A percentile compares a stretch with the other conserved stretches of the same genome.
These are phyloP conservation scores for Tirmania nivea DNA, from an alignment of 495 filamentous ascomycete genomes.

Conservation along the genomic window DNA sequence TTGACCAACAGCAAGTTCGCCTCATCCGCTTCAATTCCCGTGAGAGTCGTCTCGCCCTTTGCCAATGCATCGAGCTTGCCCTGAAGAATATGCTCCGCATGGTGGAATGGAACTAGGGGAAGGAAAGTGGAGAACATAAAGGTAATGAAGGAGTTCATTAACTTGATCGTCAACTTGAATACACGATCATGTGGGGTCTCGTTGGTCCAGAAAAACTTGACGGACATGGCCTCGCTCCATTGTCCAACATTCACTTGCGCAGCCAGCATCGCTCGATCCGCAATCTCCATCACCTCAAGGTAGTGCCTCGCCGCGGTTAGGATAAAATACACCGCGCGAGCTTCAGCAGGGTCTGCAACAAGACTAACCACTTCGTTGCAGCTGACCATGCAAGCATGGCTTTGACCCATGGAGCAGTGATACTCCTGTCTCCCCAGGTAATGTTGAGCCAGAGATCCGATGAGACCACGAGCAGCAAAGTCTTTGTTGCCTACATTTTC, in stretches of 20 bases:
- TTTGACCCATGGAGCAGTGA: neutral
- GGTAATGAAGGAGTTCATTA: neutral
- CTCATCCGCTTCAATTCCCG: neutral
- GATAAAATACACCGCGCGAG: constrained; percentile 9
- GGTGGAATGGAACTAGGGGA: neutral
- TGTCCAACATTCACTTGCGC: neutral
- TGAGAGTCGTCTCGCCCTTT: neutral
- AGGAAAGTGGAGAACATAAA: neutral
- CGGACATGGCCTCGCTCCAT: neutral
- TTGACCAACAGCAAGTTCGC: neutral
- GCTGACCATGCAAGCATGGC: neutral
- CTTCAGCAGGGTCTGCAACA: constrained; percentile 5
- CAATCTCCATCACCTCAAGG: constrained; percentile 8
- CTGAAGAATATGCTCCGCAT: neutral
- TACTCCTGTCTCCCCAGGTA: neutral
- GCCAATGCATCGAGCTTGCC: neutral
- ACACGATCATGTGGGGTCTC: neutral
- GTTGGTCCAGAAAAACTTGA: neutral
- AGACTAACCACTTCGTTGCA: constrained; percentile 1
- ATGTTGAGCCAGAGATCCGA: neutral
- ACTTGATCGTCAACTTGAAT: neutral
- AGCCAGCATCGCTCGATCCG: constrained; percentile 6
- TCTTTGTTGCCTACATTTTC: neutral
- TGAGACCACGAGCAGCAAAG: neutral
- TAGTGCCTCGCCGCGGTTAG: constrained; percentile 14